phyloP scores from a whole-genome alignment of 345 rosid species.

The Aquilaria malaccensis region DNA sequence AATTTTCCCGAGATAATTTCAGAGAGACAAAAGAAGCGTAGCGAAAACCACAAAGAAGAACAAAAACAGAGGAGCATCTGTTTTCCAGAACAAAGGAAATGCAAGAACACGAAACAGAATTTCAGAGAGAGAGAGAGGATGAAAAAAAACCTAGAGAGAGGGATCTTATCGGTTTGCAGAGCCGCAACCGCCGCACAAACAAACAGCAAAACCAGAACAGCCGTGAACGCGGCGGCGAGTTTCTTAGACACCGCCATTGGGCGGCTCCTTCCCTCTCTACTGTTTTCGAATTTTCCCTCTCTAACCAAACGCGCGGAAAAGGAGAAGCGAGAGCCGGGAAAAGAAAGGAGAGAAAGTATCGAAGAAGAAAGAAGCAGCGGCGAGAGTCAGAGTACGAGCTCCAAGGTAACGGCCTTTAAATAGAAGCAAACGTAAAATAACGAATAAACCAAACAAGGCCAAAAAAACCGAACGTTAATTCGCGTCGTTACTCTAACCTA shows the following conservation, averaged over 20 bases:
- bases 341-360: slow-evolving; percentile 5
- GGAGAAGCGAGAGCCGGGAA: slow-evolving; percentile 1
- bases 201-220: slow-evolving; percentile 22
- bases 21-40: too few species aligned
- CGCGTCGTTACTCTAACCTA: slow-evolving; percentile 9
- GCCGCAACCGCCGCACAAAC: slow-evolving; percentile 23
- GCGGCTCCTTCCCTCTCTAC: slow-evolving; percentile 10
- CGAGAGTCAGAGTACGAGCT: slow-evolving; percentile 34
- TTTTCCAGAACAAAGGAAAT: background rate
- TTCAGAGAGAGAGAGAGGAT: too few species aligned
- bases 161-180: slow-evolving; percentile 22
- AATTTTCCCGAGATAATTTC: background rate
- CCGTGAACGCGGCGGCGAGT: slow-evolving; percentile 16
- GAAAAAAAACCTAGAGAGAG: slow-evolving; percentile 27
- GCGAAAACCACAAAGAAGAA: background rate
- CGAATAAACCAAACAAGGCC: background rate
- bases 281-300: slow-evolving; percentile 11
- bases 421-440: slow-evolving; percentile 16
- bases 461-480: background rate
- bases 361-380: slow-evolving; percentile 6
- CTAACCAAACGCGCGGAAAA: slow-evolving; percentile 14
- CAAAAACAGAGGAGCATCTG: background rate
- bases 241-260: slow-evolving; percentile 39
- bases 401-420: slow-evolving; percentile 44
- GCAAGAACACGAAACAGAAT: background rate